These are phyloP conservation scores for Durotheca rogersii DNA, from an alignment of 495 filamentous ascomycete genomes.

Conservation along the genomic window DNA sequence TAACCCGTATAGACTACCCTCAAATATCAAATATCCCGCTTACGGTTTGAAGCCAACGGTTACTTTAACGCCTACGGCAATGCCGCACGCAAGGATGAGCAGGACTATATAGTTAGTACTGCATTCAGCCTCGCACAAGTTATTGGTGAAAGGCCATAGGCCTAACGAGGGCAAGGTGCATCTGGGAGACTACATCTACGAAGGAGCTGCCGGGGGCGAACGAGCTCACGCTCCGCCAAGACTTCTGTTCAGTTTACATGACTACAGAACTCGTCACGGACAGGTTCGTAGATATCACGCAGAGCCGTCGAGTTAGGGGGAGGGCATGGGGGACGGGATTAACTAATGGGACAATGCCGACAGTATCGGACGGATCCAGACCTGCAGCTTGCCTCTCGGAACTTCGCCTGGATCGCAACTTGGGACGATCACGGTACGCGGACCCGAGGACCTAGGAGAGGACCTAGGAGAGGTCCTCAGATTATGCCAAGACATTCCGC, in stretches of 20 bases:
- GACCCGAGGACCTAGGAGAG: no score
- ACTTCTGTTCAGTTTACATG: conserved; percentile 47
- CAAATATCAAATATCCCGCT: neutral
- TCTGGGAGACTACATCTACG: conserved; percentile 71
- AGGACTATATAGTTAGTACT: conserved; percentile 57
- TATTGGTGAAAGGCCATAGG: neutral
- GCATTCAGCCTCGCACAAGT: neutral
- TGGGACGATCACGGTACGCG: conserved; percentile 65
- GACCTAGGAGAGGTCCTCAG: no score
- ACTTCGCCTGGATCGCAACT: conserved; percentile 66
- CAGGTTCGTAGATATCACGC: conserved; percentile 20
- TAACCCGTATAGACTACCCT: conserved; percentile 1
- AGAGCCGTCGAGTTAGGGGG: neutral
- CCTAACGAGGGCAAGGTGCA: conserved; percentile 42
- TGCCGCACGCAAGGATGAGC: conserved; percentile 62
- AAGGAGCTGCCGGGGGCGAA: conserved; percentile 42
- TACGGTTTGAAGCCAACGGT: conserved; percentile 34
- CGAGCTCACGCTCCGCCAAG: conserved; percentile 28
- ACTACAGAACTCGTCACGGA: conserved; percentile 56
- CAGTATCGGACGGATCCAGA: conserved; percentile 63
- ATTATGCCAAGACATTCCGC: no score
- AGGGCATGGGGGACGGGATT: neutral
- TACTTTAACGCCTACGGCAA: conserved; percentile 69
- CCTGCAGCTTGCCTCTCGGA: conserved; percentile 55
- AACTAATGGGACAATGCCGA: neutral